Conservation (phyloP, 352 stramenopile genomes). For the Ophiocytium majus region DNA sequence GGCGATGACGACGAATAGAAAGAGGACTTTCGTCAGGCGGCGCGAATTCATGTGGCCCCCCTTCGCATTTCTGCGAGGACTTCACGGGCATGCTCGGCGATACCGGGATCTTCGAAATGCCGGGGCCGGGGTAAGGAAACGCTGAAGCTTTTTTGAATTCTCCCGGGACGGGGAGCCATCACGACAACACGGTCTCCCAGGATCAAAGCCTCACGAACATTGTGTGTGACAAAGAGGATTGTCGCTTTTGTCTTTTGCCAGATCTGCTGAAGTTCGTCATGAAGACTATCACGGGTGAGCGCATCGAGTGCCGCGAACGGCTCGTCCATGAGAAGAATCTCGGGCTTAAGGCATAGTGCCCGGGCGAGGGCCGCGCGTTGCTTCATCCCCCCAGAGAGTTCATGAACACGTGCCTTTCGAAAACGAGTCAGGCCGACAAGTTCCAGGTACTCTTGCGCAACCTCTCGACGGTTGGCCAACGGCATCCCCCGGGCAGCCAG, state of each 20-base stretch:
- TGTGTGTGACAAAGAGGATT: neutral
- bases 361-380: neutral
- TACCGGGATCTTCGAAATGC: no score
- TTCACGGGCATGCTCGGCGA: no score
- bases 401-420: neutral
- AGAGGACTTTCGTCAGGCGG: no score
- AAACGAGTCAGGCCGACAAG: neutral
- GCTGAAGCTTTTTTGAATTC: no score
- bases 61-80: no score
- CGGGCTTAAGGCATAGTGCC: neutral
- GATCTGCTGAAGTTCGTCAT: neutral
- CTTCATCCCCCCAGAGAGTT: slow-evolving; percentile 8
- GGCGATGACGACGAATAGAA: no score
- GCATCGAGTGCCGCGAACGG: slow-evolving; percentile 2
- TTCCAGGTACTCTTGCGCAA: neutral
- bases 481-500: no score
- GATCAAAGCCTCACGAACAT: neutral
- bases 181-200: neutral
- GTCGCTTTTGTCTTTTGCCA: no score
- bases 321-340: neutral
- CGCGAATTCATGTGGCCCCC: no score
- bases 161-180: neutral
- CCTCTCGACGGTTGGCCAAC: no score
- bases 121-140: no score
- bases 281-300: neutral